A percentile compares a stretch with the other conserved stretches of the same genome.
Conservation (phyloP, 1,139 yeast species). For the Yamadazyma trypodendri region DNA sequence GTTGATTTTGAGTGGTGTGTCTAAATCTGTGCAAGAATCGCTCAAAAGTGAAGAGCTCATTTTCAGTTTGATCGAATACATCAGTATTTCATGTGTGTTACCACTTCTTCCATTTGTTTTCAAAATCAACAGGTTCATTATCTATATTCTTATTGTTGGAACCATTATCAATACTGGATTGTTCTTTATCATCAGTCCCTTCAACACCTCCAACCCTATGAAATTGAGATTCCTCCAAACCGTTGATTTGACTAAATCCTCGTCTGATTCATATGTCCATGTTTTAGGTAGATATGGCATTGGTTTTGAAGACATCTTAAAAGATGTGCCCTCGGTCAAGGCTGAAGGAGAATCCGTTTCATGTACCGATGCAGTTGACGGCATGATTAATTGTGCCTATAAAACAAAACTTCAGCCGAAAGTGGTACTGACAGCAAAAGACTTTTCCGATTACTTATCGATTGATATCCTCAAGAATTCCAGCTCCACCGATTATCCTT, state of each 20-base stretch:
- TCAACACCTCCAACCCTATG: slow-evolving; percentile 58
- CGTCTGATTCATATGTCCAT: slow-evolving; percentile 36
- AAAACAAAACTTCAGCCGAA: slow-evolving; percentile 52
- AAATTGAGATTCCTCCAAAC: slow-evolving; percentile 68
- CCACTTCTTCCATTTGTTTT: slow-evolving; percentile 72
- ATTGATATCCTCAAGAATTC: slow-evolving; percentile 52
- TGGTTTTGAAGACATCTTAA: slow-evolving; percentile 36
- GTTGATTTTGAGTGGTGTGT: slow-evolving; percentile 59
- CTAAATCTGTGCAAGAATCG: slow-evolving; percentile 72
- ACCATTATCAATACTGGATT: slow-evolving; percentile 36
- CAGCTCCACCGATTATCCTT: slow-evolving; percentile 48
- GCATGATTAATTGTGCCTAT: slow-evolving; percentile 53
- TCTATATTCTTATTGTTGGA: slow-evolving; percentile 32
- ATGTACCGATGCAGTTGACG: slow-evolving; percentile 41
- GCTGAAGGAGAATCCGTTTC: slow-evolving; percentile 23
- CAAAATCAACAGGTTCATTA: slow-evolving; percentile 57
- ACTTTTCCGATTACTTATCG: slow-evolving; percentile 43
- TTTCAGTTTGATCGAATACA: slow-evolving; percentile 38
- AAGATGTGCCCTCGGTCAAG: slow-evolving; percentile 66
- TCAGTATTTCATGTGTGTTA: slow-evolving; percentile 44
- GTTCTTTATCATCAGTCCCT: slow-evolving; percentile 47
- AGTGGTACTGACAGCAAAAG: slow-evolving; percentile 39
- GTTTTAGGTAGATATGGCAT: slow-evolving; percentile 55
- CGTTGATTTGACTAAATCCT: slow-evolving; percentile 39
- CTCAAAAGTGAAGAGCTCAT: slow-evolving; percentile 44